phyloP scores from a whole-genome alignment of 768 basidiomycete species.

The Boletales sp. region DNA sequence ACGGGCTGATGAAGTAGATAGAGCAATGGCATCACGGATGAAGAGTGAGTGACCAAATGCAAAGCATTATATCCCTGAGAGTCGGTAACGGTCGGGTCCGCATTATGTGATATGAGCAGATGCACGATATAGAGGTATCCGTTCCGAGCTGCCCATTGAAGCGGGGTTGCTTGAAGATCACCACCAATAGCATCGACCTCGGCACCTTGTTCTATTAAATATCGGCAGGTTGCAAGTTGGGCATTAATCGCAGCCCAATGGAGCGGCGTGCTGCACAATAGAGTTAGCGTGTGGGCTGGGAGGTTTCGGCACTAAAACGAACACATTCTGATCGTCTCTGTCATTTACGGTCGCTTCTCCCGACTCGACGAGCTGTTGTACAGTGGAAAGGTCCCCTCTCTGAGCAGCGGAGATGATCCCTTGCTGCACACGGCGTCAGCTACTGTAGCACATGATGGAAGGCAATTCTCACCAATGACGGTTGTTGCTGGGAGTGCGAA shows the following conservation, averaged over 20 bases:
- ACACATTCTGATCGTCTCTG: slow-evolving; percentile 84
- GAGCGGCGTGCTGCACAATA: slow-evolving; percentile 58
- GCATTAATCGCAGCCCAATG: slow-evolving; percentile 99
- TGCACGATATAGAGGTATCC: slow-evolving; percentile 96
- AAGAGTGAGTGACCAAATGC: slow-evolving; percentile 93
- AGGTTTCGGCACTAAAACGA: slow-evolving; percentile 6
- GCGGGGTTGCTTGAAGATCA: slow-evolving; percentile 88
- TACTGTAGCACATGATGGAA: background rate
- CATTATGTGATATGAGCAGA: slow-evolving; percentile 81
- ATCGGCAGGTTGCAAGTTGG: slow-evolving; percentile 83
- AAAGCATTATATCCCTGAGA: slow-evolving; percentile 95
- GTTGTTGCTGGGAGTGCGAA: slow-evolving; percentile 18
- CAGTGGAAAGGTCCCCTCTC: slow-evolving; percentile 68
- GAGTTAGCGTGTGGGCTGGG: slow-evolving; percentile 6
- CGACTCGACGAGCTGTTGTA: slow-evolving; percentile 67
- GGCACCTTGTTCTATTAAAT: slow-evolving; percentile 87
- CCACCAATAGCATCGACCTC: slow-evolving; percentile 94
- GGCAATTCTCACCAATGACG: slow-evolving; percentile 18
- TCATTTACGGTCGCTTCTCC: slow-evolving; percentile 70
- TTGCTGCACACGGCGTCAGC: slow-evolving; percentile 23
- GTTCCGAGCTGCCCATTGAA: slow-evolving; percentile 98
- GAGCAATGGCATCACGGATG: slow-evolving; percentile 89
- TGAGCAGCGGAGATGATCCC: slow-evolving; percentile 86
- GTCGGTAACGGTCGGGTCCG: slow-evolving; percentile 89
- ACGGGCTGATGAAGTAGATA: slow-evolving; percentile 93